A percentile compares a stretch with the other conserved stretches of the same genome.
phyloP scores from a whole-genome alignment of 2,329 filamentous ascomycete genomes.

The Pestalotiopsis sp. region DNA sequence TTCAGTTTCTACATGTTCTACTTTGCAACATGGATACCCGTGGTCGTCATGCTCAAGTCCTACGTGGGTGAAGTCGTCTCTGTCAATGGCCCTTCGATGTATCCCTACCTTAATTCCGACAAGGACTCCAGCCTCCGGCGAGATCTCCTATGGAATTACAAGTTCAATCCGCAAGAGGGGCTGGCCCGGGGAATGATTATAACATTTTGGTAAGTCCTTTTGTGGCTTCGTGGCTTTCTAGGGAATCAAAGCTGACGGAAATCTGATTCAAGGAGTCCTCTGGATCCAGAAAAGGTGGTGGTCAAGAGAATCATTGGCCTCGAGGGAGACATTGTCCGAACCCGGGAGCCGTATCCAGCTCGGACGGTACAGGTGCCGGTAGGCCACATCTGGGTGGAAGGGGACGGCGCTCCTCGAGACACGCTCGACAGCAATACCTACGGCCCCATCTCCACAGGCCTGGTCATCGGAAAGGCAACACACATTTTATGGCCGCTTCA shows the following conservation, averaged over 20 bases:
- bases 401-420: constrained; percentile 73
- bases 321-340: constrained; percentile 75
- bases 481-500: constrained; percentile 71
- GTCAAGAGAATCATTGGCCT: constrained; percentile 86
- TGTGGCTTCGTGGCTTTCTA: neutral
- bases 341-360: constrained; percentile 62
- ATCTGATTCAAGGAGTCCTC: constrained; percentile 61
- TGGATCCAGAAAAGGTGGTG: constrained; percentile 67
- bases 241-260: constrained; percentile 7
- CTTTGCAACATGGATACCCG: constrained; percentile 64
- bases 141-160: constrained; percentile 62
- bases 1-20: constrained; percentile 52
- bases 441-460: constrained; percentile 75
- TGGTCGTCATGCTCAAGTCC: constrained; percentile 62
- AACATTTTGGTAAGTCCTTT: constrained; percentile 58
- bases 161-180: constrained; percentile 58
- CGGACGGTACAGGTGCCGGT: constrained; percentile 67
- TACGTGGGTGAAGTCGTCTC: constrained; percentile 60
- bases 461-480: constrained; percentile 76
- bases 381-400: constrained; percentile 94
- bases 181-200: constrained; percentile 76
- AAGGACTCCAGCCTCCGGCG: constrained; percentile 56
- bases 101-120: constrained; percentile 73
- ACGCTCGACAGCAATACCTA: constrained; percentile 88
- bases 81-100: constrained; percentile 72